A percentile compares a stretch with the other conserved stretches of the same genome.
phyloP scores from a whole-genome alignment of 768 basidiomycete genomes.

The Kwoniella mangroviensis region DNA sequence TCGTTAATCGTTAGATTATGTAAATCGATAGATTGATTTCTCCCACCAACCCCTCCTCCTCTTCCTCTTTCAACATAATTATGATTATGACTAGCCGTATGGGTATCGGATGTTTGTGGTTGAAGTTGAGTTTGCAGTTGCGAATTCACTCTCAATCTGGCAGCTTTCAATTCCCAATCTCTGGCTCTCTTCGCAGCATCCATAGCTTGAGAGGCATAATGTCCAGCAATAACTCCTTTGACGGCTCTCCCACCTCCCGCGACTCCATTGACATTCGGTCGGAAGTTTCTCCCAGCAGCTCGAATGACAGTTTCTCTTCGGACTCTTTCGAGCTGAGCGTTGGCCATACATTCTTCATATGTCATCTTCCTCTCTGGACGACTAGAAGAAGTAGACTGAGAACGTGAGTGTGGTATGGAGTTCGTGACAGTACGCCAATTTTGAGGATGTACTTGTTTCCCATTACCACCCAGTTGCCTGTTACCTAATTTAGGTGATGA shows the following conservation, averaged over 20 bases:
- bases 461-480: not conserved
- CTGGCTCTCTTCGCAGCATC: slow-evolving; percentile 47
- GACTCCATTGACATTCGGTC: not conserved
- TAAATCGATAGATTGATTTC: slow-evolving; percentile 47
- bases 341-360: slow-evolving; percentile 49
- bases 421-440: slow-evolving; percentile 51
- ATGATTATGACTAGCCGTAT: not conserved
- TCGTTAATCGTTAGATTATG: slow-evolving; percentile 52
- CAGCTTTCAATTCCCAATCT: slow-evolving; percentile 57
- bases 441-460: slow-evolving; percentile 40
- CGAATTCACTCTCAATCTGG: slow-evolving; percentile 52
- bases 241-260: slow-evolving; percentile 19
- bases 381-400: slow-evolving; percentile 18
- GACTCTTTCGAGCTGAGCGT: slow-evolving; percentile 47
- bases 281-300: slow-evolving; percentile 53
- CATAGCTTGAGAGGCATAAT: slow-evolving; percentile 57
- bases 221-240: slow-evolving; percentile 51
- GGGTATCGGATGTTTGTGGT: too few species aligned
- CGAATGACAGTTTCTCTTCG: slow-evolving; percentile 56
- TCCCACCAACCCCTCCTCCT: slow-evolving; percentile 1
- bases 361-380: slow-evolving; percentile 25
- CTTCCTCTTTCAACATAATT: not conserved
- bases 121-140: slow-evolving; percentile 22
- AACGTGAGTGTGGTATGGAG: not conserved
- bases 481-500: slow-evolving; percentile 6